phyloP scores from a whole-genome alignment of 345 rosid species.

The Anastatica hierochuntica region DNA sequence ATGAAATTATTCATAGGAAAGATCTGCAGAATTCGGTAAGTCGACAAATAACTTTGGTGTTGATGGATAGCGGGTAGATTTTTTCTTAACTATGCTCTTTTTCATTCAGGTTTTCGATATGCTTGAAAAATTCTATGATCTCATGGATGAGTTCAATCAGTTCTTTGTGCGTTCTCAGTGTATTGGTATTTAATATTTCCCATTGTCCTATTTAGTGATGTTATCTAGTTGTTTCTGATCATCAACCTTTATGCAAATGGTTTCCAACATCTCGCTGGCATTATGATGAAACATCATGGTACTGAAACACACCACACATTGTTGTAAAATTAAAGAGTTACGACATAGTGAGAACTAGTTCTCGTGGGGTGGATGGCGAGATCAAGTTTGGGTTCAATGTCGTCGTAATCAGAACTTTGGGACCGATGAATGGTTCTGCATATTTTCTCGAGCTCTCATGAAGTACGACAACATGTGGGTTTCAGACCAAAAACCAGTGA shows the following conservation, averaged over 20 bases:
- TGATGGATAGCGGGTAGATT: conserved; percentile 5
- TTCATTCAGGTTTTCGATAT: conserved; percentile 67
- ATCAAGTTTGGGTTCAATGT: no score
- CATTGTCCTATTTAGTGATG: conserved; percentile 14
- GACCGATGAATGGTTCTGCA: no score
- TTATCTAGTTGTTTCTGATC: conserved; percentile 25
- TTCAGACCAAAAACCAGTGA: no score
- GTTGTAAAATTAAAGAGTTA: no score
- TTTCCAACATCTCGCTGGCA: conserved; percentile 66
- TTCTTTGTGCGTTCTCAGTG: conserved; percentile 82
- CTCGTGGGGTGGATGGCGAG: no score
- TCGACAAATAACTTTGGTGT: conserved; percentile 6
- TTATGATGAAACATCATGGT: no score
- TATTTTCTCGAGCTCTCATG: no score
- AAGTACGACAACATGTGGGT: no score
- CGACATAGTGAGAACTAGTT: no score
- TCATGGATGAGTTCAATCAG: conserved; percentile 87
- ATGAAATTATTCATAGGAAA: conserved; percentile 64
- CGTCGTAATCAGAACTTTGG: no score
- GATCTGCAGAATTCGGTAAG: conserved; percentile 80
- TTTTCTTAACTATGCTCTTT: conserved; percentile 3
- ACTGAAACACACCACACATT: no score
- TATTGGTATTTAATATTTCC: conserved; percentile 45
- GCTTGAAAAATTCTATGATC: conserved; percentile 85
- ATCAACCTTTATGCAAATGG: conserved; percentile 55